Conservation (phyloP, 495 filamentous ascomycete genomes). For the Penicillium flavigenum region DNA sequence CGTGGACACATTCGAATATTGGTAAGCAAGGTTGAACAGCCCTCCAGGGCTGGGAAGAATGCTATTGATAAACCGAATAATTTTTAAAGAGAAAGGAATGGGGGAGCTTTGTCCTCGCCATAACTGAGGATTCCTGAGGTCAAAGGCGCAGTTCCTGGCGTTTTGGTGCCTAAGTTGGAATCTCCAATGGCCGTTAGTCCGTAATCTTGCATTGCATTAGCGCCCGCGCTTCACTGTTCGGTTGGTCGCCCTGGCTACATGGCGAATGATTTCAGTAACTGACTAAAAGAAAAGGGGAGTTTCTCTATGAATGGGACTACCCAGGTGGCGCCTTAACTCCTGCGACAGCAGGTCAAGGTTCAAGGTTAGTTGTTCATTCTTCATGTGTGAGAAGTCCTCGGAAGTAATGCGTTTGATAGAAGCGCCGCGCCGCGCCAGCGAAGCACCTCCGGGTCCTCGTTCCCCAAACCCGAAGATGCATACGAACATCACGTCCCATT, state of each 20-base stretch:
- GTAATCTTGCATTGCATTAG: constrained; percentile 1
- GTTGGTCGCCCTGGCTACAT: neutral
- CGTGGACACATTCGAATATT: neutral
- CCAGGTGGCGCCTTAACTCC: neutral
- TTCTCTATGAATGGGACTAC: constrained; percentile 12
- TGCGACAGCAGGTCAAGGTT: neutral
- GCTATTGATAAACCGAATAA: neutral
- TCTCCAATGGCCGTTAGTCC: constrained; percentile 14
- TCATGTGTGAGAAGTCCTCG: neutral
- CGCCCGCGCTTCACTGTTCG: constrained; percentile 2
- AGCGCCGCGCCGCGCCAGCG: constrained; percentile 4
- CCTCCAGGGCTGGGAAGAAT: neutral
- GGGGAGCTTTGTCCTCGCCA: neutral
- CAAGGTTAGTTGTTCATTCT: neutral
- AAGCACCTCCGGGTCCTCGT: constrained; percentile 3
- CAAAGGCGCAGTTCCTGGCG: constrained; percentile 1
- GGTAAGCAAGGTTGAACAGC: constrained; percentile 1
- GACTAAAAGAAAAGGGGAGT: neutral
- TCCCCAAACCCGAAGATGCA: neutral
- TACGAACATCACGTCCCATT: neutral
- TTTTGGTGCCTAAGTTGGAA: neutral
- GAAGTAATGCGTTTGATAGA: neutral
- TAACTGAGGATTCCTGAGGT: neutral
- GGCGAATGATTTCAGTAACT: neutral
- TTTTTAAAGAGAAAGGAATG: neutral